Percentiles rank a stretch among this genome's conserved stretches.
These are phyloP conservation scores for Fusarium zealandicum DNA, from an alignment of 2,329 filamentous ascomycete species.

Conservation along the genomic window DNA sequence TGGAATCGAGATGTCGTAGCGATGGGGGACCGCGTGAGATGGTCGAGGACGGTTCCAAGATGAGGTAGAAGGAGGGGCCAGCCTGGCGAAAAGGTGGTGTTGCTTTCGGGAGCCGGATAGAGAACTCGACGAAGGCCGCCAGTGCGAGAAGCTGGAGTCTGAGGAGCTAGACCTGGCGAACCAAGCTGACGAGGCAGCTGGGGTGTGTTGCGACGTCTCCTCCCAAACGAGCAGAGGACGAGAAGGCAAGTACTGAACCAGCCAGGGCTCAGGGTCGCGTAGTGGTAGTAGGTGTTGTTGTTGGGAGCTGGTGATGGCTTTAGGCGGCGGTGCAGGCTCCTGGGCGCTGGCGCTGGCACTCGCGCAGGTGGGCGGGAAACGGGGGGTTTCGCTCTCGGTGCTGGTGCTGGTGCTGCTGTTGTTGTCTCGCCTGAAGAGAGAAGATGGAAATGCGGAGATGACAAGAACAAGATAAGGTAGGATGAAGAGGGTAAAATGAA, in stretches of 20 bases:
- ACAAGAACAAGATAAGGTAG: constrained; percentile 14
- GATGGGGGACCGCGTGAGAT: constrained; percentile 26
- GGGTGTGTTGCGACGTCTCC: constrained; percentile 30
- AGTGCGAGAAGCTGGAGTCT: constrained; percentile 11
- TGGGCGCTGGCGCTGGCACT: constrained; percentile 35
- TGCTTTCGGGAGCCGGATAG: constrained; percentile 31
- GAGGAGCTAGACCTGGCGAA: constrained; percentile 14
- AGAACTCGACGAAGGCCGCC: constrained; percentile 22
- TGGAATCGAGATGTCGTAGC: constrained; percentile 20
- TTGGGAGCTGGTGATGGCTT: constrained; percentile 30
- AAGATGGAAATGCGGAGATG: background rate
- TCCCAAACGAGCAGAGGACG: constrained; percentile 33
- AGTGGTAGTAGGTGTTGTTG: constrained; percentile 3
- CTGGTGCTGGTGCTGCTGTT: constrained; percentile 26
- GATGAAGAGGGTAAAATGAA: constrained; percentile 1
- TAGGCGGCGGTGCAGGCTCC: constrained; percentile 30
- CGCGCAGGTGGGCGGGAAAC: constrained; percentile 30
- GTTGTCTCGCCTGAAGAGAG: constrained; percentile 13
- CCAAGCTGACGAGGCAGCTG: constrained; percentile 25
- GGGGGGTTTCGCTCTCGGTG: constrained; percentile 28
- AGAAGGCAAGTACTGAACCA: constrained; percentile 43
- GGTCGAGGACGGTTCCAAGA: constrained; percentile 23
- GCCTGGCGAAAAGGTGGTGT: constrained; percentile 29
- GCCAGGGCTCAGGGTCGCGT: constrained; percentile 37
- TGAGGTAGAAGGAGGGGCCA: constrained; percentile 30